Evolutionary conservation across 129 eudicot species (phyloP).

Genomic region (Apium graveolens): DNA sequence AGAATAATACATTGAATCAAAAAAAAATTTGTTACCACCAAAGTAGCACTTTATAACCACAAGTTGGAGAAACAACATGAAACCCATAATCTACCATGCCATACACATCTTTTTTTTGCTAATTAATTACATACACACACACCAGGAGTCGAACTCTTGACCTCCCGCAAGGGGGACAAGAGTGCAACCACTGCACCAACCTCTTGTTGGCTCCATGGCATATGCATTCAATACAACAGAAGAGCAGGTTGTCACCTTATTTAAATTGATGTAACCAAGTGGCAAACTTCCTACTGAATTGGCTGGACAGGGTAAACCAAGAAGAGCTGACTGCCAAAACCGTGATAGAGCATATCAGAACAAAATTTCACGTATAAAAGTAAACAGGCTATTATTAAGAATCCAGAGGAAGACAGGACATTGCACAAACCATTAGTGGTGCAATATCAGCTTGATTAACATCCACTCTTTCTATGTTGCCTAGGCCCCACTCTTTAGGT

Average conservation of each 20-base stretch:
- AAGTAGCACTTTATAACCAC: neutral
- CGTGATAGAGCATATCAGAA: slow-evolving; percentile 20
- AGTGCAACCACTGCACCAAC: too few relatives aligned
- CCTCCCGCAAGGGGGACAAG: too few relatives aligned
- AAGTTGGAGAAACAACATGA: neutral
- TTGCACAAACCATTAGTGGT: slow-evolving; percentile 74
- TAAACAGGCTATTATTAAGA: neutral
- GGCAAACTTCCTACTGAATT: slow-evolving; percentile 95
- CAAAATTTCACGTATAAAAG: neutral
- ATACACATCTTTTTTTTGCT: too few relatives aligned
- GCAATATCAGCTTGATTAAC: slow-evolving; percentile 99
- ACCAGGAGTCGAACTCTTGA: too few relatives aligned
- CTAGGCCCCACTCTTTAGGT: slow-evolving; percentile 90
- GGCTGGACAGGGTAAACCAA: slow-evolving; percentile 95
- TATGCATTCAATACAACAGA: neutral
- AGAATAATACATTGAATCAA: neutral
- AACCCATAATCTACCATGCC: neutral
- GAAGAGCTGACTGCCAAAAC: slow-evolving; percentile 75
- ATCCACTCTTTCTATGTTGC: slow-evolving; percentile 77
- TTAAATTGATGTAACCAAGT: slow-evolving; percentile 58
- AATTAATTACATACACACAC: too few relatives aligned
- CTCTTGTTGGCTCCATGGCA: too few relatives aligned
- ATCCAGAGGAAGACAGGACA: slow-evolving; percentile 18
- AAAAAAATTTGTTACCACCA: neutral
- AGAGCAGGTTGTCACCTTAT: slow-evolving; percentile 36